These are phyloP conservation scores for Plasmodium inui DNA, from an alignment of 169 alveolate species.

Conservation along the genomic window DNA sequence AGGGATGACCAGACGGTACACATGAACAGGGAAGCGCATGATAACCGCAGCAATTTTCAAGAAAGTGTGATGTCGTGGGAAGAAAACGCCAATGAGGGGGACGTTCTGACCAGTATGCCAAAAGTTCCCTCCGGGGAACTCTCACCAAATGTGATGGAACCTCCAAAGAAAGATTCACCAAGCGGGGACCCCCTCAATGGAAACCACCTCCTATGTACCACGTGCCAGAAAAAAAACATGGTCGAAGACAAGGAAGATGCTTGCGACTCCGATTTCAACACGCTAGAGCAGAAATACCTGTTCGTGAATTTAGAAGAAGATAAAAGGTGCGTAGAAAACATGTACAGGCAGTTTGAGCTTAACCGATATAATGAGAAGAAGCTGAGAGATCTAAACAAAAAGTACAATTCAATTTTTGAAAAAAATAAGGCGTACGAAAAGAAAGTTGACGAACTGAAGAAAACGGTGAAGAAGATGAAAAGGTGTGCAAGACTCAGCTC, in stretches of 20 bases:
- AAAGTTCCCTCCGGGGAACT: not conserved
- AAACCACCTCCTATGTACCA: not conserved
- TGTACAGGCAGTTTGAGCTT: slow-evolving; percentile 45
- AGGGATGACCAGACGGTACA: not conserved
- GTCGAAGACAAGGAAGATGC: slow-evolving; percentile 16
- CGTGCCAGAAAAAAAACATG: slow-evolving; percentile 3
- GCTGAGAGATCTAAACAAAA: slow-evolving; percentile 32
- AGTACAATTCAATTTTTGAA: slow-evolving; percentile 40
- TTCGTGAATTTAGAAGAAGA: slow-evolving; percentile 45
- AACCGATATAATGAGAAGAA: slow-evolving; percentile 42
- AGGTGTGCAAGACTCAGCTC: not conserved
- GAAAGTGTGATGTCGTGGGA: not conserved
- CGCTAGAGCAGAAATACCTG: slow-evolving; percentile 25
- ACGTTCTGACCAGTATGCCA: not conserved
- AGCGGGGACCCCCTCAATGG: not conserved
- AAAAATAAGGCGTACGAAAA: slow-evolving; percentile 33
- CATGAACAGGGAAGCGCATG: not conserved
- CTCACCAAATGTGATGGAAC: not conserved
- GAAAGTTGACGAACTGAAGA: slow-evolving; percentile 55
- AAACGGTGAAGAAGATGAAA: slow-evolving; percentile 44
- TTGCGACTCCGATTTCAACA: slow-evolving; percentile 10
- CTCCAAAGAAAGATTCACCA: not conserved
- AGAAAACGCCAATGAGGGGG: not conserved
- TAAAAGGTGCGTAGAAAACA: slow-evolving; percentile 29
- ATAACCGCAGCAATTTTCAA: not conserved